A percentile compares a stretch with the other conserved stretches of the same genome.
phyloP scores from a whole-genome alignment of 2,329 filamentous ascomycete species.

The Sodiomyces alkalinus region DNA sequence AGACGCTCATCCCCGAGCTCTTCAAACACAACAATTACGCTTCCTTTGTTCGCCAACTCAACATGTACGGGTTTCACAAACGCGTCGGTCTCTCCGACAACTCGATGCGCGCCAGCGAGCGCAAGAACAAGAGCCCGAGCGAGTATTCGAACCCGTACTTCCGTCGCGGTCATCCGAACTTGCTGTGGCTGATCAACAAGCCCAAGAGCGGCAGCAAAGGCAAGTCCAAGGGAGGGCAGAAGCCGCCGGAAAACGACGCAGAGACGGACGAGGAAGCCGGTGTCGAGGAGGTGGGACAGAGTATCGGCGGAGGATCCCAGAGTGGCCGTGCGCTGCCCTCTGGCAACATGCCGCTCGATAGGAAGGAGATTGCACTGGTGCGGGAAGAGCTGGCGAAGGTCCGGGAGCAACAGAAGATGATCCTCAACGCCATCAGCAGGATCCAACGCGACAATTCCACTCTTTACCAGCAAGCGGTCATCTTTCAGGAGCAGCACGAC shows the following conservation, averaged over 20 bases:
- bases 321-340: constrained; percentile 22
- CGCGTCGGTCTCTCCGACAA: constrained; percentile 87
- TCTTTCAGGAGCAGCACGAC: constrained; percentile 83
- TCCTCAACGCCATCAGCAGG: constrained; percentile 66
- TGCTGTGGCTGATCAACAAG: constrained; percentile 94
- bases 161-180: constrained; percentile 77
- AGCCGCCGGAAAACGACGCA: constrained; percentile 53
- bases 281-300: constrained; percentile 20
- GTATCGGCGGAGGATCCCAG: neutral
- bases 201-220: constrained; percentile 55
- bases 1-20: constrained; percentile 87
- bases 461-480: constrained; percentile 72
- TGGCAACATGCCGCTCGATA: constrained; percentile 34
- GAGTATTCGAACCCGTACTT: constrained; percentile 98
- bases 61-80: constrained; percentile 98
- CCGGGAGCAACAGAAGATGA: constrained; percentile 73
- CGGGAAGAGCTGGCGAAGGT: constrained; percentile 70
- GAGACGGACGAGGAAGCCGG: constrained; percentile 46
- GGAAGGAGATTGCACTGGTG: constrained; percentile 64
- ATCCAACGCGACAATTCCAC: constrained; percentile 77
- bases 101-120: constrained; percentile 92
- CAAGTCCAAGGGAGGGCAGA: constrained; percentile 43
- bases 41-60: constrained; percentile 86
- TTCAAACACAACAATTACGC: constrained; percentile 99
- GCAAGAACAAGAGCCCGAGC: constrained; percentile 94